A percentile compares a stretch with the other conserved stretches of the same genome.
phyloP scores from a whole-genome alignment of 306 rosid species.

The Arachis hypogaea region DNA sequence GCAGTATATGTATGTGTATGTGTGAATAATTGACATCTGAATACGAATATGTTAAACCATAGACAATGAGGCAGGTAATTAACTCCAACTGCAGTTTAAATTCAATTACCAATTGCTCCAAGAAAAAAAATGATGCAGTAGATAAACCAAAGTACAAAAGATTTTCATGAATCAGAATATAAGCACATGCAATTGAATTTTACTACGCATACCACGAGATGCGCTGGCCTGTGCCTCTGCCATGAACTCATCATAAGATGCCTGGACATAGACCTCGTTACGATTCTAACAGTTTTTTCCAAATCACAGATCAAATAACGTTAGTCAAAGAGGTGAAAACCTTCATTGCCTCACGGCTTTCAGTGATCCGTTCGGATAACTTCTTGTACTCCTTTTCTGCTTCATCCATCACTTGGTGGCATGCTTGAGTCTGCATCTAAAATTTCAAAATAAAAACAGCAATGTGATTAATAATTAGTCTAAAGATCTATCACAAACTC shows the following conservation, averaged over 20 bases:
- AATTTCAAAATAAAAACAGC: conserved; percentile 24
- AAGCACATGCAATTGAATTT: conserved; percentile 3
- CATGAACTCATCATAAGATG: conserved; percentile 74
- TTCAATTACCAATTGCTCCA: background rate
- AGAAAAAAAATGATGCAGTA: background rate
- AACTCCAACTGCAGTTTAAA: background rate
- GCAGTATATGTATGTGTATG: background rate
- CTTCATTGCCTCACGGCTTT: conserved; percentile 82
- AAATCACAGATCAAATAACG: background rate
- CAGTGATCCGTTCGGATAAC: conserved; percentile 61
- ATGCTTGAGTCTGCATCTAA: conserved; percentile 80
- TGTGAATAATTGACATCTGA: background rate
- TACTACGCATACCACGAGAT: conserved; percentile 62
- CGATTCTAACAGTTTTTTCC: conserved; percentile 9
- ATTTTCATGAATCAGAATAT: conserved; percentile 1
- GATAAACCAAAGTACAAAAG: background rate
- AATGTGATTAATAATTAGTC: conserved; percentile 7
- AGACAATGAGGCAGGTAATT: background rate
- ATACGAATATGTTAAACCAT: conserved; percentile 5
- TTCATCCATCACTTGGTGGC: conserved; percentile 73
- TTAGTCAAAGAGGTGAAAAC: conserved; percentile 39
- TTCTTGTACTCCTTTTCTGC: conserved; percentile 75
- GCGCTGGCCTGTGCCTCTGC: conserved; percentile 74
- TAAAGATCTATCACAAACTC: background rate
- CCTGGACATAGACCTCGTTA: conserved; percentile 49